phyloP scores from a whole-genome alignment of 2,329 filamentous ascomycete species.

The Zymoseptoria tritici region DNA sequence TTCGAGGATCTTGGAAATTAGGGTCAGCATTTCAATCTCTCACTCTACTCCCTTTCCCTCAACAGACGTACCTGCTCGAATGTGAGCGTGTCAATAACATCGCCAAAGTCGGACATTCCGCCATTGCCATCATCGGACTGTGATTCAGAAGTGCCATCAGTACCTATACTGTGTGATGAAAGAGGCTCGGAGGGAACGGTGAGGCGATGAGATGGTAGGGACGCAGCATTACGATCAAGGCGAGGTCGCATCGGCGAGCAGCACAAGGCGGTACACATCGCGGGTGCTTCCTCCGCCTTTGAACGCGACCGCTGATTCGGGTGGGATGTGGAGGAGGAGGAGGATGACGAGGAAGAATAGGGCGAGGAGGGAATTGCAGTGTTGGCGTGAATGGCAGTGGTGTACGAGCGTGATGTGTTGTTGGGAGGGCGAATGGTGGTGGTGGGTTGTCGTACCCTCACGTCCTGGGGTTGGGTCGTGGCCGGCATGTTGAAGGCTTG shows the following conservation, averaged over 20 bases:
- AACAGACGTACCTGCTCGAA: constrained; percentile 59
- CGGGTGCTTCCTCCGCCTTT: not conserved
- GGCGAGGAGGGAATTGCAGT: constrained; percentile 6
- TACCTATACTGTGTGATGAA: constrained; percentile 9
- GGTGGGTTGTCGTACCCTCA: constrained; percentile 19
- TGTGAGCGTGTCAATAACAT: constrained; percentile 68
- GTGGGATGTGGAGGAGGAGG: constrained; percentile 4
- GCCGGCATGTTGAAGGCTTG: constrained; percentile 17
- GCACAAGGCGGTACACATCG: constrained; percentile 7
- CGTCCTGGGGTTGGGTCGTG: constrained; percentile 14
- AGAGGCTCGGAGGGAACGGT: constrained; percentile 2
- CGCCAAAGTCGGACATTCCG: constrained; percentile 52
- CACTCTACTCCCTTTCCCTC: not conserved
- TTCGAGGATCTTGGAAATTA: constrained; percentile 61
- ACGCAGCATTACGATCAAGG: constrained; percentile 14
- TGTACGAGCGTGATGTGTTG: not conserved
- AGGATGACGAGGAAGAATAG: constrained; percentile 3
- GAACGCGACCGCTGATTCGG: constrained; percentile 1
- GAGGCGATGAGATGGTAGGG: constrained; percentile 8
- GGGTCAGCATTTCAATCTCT: not conserved
- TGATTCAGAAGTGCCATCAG: constrained; percentile 20
- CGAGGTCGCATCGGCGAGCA: constrained; percentile 12
- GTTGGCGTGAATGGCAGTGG: not conserved
- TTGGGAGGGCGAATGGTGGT: not conserved
- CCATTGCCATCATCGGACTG: constrained; percentile 42